A percentile compares a stretch with the other conserved stretches of the same genome.
phyloP scores from a whole-genome alignment of 495 filamentous ascomycete genomes.

The Annulohypoxylon stygium region DNA sequence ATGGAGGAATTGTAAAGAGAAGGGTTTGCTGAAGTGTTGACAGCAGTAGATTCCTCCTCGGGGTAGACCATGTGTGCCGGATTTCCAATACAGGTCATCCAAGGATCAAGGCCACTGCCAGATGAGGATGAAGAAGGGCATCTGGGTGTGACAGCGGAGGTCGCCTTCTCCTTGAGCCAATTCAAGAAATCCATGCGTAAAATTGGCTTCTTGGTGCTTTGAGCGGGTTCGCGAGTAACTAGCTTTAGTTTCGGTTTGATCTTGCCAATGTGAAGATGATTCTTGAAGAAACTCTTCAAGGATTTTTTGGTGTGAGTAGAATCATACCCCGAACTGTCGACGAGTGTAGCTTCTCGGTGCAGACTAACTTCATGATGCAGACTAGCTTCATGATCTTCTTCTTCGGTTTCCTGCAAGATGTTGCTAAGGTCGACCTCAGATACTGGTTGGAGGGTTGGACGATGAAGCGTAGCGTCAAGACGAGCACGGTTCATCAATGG shows the following conservation, averaged over 20 bases:
- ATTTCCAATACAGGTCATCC: slow-evolving; percentile 44
- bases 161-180: slow-evolving; percentile 30
- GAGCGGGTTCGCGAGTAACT: slow-evolving; percentile 2
- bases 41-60: slow-evolving; percentile 12
- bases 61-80: slow-evolving; percentile 35
- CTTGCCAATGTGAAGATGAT: slow-evolving; percentile 15
- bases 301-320: slow-evolving; percentile 9
- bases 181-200: slow-evolving; percentile 27
- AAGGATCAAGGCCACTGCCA: slow-evolving; percentile 40
- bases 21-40: slow-evolving; percentile 8
- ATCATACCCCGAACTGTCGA: slow-evolving; percentile 5
- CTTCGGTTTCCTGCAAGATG: neutral
- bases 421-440: slow-evolving; percentile 17
- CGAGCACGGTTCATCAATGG: slow-evolving; percentile 19
- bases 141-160: slow-evolving; percentile 2
- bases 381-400: neutral
- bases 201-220: neutral
- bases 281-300: slow-evolving; percentile 23
- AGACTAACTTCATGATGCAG: neutral
- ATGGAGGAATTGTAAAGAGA: slow-evolving; percentile 3
- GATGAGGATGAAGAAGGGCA: slow-evolving; percentile 26
- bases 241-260: slow-evolving; percentile 7
- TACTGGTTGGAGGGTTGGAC: slow-evolving; percentile 2
- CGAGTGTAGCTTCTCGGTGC: neutral
- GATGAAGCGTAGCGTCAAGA: neutral